Conservation (phyloP, 257 asterid species). For the Jacaranda mimosifolia region DNA sequence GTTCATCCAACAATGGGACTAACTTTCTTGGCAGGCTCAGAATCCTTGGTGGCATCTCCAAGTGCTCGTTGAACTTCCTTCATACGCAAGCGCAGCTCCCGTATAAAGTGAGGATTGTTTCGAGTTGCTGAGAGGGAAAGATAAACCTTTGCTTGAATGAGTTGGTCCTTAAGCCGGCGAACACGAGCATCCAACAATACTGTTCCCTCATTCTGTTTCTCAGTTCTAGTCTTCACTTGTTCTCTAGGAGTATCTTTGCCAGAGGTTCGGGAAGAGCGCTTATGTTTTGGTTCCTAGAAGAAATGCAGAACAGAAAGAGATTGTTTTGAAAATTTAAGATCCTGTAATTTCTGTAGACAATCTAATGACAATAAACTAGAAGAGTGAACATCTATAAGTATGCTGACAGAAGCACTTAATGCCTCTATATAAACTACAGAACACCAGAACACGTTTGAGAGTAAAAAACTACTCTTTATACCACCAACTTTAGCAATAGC, state of each 20-base stretch:
- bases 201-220: conserved; percentile 42
- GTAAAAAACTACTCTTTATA: not conserved
- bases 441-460: too few relatives aligned
- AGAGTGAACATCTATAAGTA: too few relatives aligned
- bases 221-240: conserved; percentile 40
- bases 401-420: not conserved
- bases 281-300: conserved; percentile 41
- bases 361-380: conserved; percentile 15
- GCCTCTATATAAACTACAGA: not conserved
- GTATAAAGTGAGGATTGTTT: conserved; percentile 58
- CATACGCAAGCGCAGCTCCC: conserved; percentile 61
- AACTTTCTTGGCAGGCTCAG: conserved; percentile 67
- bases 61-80: conserved; percentile 62
- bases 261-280: conserved; percentile 25
- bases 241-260: conserved; percentile 38
- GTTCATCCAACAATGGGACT: conserved; percentile 28
- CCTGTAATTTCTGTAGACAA: not conserved
- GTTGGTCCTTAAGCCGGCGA: conserved; percentile 62
- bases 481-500: not conserved
- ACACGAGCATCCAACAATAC: conserved; percentile 48
- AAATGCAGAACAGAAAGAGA: conserved; percentile 27
- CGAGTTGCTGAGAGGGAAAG: conserved; percentile 58
- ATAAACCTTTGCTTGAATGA: conserved; percentile 58
- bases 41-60: conserved; percentile 61
- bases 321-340: not conserved